Conservation (phyloP, 1,284 basidiomycete species). For the Lentinula novae-zelandiae region DNA sequence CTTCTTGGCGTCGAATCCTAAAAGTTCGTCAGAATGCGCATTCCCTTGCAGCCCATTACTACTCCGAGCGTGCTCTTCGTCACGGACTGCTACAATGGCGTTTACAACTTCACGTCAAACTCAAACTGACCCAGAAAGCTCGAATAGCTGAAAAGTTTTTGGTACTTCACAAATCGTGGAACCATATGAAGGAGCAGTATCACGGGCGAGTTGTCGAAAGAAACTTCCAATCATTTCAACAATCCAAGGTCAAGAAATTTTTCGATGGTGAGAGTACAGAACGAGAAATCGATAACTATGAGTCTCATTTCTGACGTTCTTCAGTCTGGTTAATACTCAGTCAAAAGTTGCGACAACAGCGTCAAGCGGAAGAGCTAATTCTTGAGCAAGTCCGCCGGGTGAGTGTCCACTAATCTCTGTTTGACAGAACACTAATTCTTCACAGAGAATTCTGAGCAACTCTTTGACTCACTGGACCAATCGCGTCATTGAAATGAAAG, state of each 20-base stretch:
- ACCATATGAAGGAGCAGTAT: constrained; percentile 46
- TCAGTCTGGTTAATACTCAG: constrained; percentile 47
- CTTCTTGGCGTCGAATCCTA: constrained; percentile 46
- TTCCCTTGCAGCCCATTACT: constrained; percentile 47
- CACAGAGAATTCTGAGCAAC: constrained; percentile 48
- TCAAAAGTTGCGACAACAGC: constrained; percentile 29
- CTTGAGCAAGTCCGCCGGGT: constrained; percentile 40
- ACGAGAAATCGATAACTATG: constrained; percentile 1
- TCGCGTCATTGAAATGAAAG: constrained; percentile 67
- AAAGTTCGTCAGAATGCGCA: constrained; percentile 47
- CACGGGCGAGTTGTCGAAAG: constrained; percentile 45
- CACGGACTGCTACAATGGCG: constrained; percentile 57
- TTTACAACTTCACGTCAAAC: constrained; percentile 44
- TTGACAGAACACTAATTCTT: not conserved
- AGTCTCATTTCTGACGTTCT: constrained; percentile 13
- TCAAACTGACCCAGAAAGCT: constrained; percentile 55
- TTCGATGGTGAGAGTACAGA: constrained; percentile 42
- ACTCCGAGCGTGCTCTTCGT: constrained; percentile 41
- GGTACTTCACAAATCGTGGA: constrained; percentile 47
- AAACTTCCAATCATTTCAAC: constrained; percentile 43
- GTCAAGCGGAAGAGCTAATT: constrained; percentile 38
- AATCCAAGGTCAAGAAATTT: constrained; percentile 30
- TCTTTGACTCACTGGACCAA: constrained; percentile 62
- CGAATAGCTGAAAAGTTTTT: constrained; percentile 55
- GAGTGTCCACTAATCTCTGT: constrained; percentile 9